Evolutionary conservation across 2,329 filamentous ascomycete genomes (phyloP).

Genomic region (Lasiodiplodia sp.): DNA sequence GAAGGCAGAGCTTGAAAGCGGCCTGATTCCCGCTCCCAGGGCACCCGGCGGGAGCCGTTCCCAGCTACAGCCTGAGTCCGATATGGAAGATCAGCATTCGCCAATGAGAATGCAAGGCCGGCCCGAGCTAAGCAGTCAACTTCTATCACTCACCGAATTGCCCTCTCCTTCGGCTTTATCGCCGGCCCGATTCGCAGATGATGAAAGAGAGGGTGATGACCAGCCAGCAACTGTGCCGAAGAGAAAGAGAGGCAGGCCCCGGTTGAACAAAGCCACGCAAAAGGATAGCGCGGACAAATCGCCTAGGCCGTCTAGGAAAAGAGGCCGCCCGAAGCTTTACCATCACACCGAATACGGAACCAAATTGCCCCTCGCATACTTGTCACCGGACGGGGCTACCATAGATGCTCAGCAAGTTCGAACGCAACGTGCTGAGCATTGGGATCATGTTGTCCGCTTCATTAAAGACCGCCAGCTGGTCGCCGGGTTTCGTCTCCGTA

Average conservation of each 20-base stretch:
- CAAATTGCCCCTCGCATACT: neutral
- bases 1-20: conserved; percentile 6
- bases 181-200: neutral
- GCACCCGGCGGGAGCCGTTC: neutral
- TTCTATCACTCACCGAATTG: too few species aligned
- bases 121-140: neutral
- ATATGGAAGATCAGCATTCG: neutral
- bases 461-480: neutral
- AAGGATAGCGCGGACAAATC: neutral
- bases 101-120: neutral
- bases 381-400: neutral
- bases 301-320: neutral
- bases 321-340: conserved; percentile 1
- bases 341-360: neutral
- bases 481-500: neutral
- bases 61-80: neutral
- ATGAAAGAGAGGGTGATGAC: neutral
- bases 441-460: neutral
- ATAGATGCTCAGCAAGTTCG: neutral
- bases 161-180: neutral
- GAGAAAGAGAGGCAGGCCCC: neutral
- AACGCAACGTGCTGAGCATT: neutral
- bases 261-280: neutral
- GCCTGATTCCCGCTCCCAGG: neutral
- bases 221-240: neutral